Conservation (phyloP, 73 alveolate species). For the Stentor roeselii region DNA sequence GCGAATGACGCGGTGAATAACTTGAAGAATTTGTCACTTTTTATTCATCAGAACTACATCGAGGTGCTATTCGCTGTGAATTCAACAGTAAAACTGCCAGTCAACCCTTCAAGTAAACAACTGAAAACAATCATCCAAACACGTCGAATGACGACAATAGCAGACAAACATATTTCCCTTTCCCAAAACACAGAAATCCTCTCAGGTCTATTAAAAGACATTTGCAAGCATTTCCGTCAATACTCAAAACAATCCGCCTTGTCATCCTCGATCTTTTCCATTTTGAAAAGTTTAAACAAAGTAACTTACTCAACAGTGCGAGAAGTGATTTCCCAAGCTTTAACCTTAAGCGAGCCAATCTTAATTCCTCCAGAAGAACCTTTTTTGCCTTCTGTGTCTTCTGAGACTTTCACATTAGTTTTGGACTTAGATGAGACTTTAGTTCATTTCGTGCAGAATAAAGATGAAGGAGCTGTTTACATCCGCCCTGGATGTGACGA, state of each 20-base stretch:
- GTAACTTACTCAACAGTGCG: background rate
- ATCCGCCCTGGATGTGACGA: slow-evolving; percentile 87
- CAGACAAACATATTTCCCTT: background rate
- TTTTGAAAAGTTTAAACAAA: background rate
- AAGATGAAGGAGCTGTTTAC: slow-evolving; percentile 84
- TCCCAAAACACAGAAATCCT: background rate
- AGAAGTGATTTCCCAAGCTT: slow-evolving; percentile 7
- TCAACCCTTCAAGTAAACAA: background rate
- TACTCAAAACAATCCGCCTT: background rate
- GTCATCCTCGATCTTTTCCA: background rate
- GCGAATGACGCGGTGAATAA: background rate
- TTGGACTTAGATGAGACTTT: slow-evolving; percentile 97
- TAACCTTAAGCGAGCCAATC: background rate
- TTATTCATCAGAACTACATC: slow-evolving; percentile 5
- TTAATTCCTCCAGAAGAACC: slow-evolving; percentile 51
- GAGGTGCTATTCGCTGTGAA: background rate
- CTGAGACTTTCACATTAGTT: slow-evolving; percentile 79
- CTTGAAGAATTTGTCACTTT: background rate
- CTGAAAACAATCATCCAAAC: background rate
- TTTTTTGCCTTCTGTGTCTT: slow-evolving; percentile 50
- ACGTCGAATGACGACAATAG: background rate
- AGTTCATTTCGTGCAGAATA: slow-evolving; percentile 90
- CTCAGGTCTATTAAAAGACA: background rate
- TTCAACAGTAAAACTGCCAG: background rate
- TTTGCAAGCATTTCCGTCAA: slow-evolving; percentile 7